Conservation (phyloP, 1,284 basidiomycete species). For the Ustilago hordei region DNA sequence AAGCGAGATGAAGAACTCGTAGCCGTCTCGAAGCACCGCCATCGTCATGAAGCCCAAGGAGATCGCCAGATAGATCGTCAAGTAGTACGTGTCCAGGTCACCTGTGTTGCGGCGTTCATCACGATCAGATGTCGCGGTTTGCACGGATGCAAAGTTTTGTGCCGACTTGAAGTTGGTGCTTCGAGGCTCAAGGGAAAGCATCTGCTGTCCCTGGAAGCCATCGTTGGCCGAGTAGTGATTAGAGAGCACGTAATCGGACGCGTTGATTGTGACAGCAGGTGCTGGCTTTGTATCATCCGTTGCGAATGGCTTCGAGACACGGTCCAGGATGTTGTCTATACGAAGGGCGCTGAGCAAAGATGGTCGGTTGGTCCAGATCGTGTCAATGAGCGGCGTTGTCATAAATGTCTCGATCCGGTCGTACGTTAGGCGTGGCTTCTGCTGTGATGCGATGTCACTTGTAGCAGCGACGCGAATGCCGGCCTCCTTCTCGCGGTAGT, state of each 20-base stretch:
- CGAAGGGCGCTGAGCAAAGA: conserved; percentile 18
- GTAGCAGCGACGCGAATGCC: conserved; percentile 11
- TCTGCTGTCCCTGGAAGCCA: conserved; percentile 16
- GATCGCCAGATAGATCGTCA: conserved; percentile 59
- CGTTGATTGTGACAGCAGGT: neutral
- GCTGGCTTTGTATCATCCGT: neutral
- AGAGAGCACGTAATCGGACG: neutral
- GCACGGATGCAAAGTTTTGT: neutral
- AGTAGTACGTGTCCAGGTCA: conserved; percentile 62
- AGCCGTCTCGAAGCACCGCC: conserved; percentile 56
- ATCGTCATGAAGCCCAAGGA: conserved; percentile 57
- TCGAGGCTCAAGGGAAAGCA: conserved; percentile 16
- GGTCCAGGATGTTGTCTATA: conserved; percentile 27
- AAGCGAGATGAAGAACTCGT: conserved; percentile 60
- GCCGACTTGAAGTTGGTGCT: neutral
- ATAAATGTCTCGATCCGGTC: conserved; percentile 37
- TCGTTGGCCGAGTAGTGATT: conserved; percentile 6
- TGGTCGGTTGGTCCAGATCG: conserved; percentile 36
- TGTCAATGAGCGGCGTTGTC: conserved; percentile 40
- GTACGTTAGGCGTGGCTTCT: conserved; percentile 15
- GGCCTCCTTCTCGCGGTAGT: conserved; percentile 29
- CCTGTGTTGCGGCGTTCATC: conserved; percentile 18
- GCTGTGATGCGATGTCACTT: conserved; percentile 4
- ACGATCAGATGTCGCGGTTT: neutral
- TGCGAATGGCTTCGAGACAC: conserved; percentile 16